A percentile compares a stretch with the other conserved stretches of the same genome.
These are phyloP conservation scores for Aspergillus kassunensis DNA, from an alignment of 495 filamentous ascomycete genomes.

Conservation along the genomic window DNA sequence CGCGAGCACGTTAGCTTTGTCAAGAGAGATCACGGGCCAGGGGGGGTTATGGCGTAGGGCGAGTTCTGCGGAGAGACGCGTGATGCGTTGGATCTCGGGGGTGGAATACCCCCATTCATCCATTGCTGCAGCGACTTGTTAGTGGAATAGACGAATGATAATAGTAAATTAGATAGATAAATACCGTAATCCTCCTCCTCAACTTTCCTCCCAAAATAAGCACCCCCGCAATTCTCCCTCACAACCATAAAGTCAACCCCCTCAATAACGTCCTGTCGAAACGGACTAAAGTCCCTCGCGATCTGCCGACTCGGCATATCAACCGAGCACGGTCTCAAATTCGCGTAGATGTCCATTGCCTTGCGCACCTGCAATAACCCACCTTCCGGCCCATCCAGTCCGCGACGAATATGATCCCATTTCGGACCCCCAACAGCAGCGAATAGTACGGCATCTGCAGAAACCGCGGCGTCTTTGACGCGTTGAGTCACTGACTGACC, in stretches of 20 bases:
- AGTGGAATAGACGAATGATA: background rate
- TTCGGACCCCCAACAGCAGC: constrained; percentile 49
- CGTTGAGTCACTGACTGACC: constrained; percentile 42
- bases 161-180: background rate
- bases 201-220: constrained; percentile 49
- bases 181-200: constrained; percentile 43
- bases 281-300: constrained; percentile 38
- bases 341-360: constrained; percentile 49
- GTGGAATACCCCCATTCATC: constrained; percentile 47
- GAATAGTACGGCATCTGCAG: constrained; percentile 47
- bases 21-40: constrained; percentile 42
- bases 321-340: constrained; percentile 46
- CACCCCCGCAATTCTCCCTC: constrained; percentile 50
- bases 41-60: constrained; percentile 43
- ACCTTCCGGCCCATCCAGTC: constrained; percentile 43
- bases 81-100: constrained; percentile 45
- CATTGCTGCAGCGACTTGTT: constrained; percentile 26
- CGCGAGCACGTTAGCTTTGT: constrained; percentile 52
- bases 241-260: constrained; percentile 50
- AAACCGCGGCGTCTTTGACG: constrained; percentile 39
- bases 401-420: constrained; percentile 41
- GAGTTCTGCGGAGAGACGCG: constrained; percentile 43
- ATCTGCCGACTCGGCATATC: constrained; percentile 36
- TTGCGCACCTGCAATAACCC: constrained; percentile 44
- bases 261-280: constrained; percentile 41